Base-by-base conservation (phyloP, 2,329 filamentous ascomycete species). In the Hirsutella minnesotensis region DNA sequence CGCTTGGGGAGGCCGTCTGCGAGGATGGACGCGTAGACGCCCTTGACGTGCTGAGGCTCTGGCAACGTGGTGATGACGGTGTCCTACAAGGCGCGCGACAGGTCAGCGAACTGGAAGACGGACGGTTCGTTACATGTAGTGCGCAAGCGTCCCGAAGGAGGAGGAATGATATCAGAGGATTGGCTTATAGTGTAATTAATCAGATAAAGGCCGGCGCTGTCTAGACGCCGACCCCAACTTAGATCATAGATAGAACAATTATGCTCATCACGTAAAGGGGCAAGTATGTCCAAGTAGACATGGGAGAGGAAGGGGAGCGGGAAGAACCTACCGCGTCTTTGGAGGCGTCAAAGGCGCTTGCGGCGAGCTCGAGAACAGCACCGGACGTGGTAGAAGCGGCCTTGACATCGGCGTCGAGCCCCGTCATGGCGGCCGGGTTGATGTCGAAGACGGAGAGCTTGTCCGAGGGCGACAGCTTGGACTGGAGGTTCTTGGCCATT, bases 41-140 rank as follows among this genome's bases (percentile, higher is more conserved):
- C 75, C 57, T 84, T 83, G 44, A 96, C 90, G 58, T 96, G 90
- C 22, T 81, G 73, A 1, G 90, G 87, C 54, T 94, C 87, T 0
- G 92, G 92, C 2, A 98, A 76, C 46, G 87, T 88, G 12, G 89
- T 94, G 44, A 98, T 79, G 48, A 94, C 79, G 24, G 79, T 83
- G 65, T 89, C 82, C 90, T 95, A 21, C 3, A 18, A n/a, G 2
- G 20, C 20, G 21, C 8, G n/a, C n/a, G n/a, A 9, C 20, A 34
- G 22, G 35, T 39, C 15, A 36, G 39, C 20, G 24, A 27, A 12
- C 24, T 27, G 24, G 7, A n/a, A n/a, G n/a, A n/a, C n/a, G n/a
- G n/a, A n/a, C n/a, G n/a, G n/a, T n/a, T n/a, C n/a, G n/a, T n/a
- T n/a, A n/a, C n/a, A n/a, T n/a, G n/a, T n/a, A n/a, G n/a, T n/a